Base-by-base conservation (phyloP, 1,139 yeast species). In the Pichiaceae sp. region DNA sequence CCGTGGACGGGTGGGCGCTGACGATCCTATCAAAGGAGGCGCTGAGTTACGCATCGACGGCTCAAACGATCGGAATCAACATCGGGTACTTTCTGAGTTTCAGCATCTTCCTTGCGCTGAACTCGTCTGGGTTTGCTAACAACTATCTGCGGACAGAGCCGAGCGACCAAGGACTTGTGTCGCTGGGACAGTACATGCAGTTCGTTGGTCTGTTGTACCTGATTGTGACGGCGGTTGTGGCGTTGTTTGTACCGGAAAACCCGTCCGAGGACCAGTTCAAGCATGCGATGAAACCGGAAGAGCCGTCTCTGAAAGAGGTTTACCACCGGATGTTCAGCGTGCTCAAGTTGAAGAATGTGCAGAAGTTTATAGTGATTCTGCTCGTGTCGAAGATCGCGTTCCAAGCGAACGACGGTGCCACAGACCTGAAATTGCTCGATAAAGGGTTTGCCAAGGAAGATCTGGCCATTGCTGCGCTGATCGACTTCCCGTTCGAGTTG, bases 1-100 rank as follows among this genome's bases (percentile, higher is more conserved):
- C 98, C 1, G 98, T 91, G 14, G 99, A 91, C 60, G 98, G 98
- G 5, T 91, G 98, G 98, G 97, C 97, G 0, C 64, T 91, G 53
- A 91, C 96, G 1, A 75, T 91, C 36, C 65, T 91, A 38, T 77
- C 89, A 15, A 78, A 78, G 18, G 76, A 75, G 31, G 83, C 94
- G 17, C 65, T 91, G 41, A 79, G 94, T n/a, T 91, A 76, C 61
- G 98, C 98, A 0, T 84, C 95, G 4, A 91, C 98, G 0, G 98
- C 98, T 0, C 99, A 91, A 58, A 93, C 98, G 0, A 75, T 91
- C 33, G 99, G 98, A 0, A 70, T 91, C 43, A 91, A 91, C 59
- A 71, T 91, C 3, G 99, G 99, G 12, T 91, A 91, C 57, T 93
- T 93, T 55, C 62, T 83, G 46, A 80, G 94, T 6, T 91, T 91